phyloP scores from a whole-genome alignment of 768 basidiomycete species.

The Mycena rosella region DNA sequence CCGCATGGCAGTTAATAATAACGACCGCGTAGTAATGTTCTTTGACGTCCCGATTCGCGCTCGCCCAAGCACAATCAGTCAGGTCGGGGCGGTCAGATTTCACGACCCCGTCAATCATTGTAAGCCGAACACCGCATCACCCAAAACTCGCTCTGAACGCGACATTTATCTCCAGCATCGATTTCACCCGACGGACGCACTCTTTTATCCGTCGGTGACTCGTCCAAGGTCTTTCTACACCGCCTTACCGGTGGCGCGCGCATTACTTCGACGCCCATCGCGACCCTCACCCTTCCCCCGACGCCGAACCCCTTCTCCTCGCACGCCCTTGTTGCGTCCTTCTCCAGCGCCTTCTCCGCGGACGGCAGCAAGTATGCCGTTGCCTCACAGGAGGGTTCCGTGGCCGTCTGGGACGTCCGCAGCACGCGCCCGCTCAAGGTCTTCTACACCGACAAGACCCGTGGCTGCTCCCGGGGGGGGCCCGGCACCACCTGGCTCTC shows the following conservation, averaged over 20 bases:
- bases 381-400: constrained; percentile 84
- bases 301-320: constrained; percentile 51
- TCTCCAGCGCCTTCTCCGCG: constrained; percentile 82
- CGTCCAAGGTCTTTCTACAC: constrained; percentile 86
- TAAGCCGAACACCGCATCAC: constrained; percentile 53
- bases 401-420: constrained; percentile 87
- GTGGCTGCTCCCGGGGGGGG: constrained; percentile 53
- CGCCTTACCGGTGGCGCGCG: constrained; percentile 75
- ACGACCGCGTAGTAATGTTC: constrained; percentile 85
- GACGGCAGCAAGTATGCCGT: constrained; percentile 87
- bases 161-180: constrained; percentile 68
- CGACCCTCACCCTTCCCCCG: constrained; percentile 76
- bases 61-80: constrained; percentile 57
- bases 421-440: constrained; percentile 78
- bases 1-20: constrained; percentile 86
- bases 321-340: constrained; percentile 74
- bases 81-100: constrained; percentile 67
- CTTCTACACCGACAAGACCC: constrained; percentile 68
- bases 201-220: constrained; percentile 92
- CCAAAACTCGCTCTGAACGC: background rate
- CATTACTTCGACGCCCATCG: constrained; percentile 74
- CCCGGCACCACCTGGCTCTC: constrained; percentile 65
- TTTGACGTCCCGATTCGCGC: constrained; percentile 77
- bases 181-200: constrained; percentile 91
- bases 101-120: constrained; percentile 87